A percentile compares a stretch with the other conserved stretches of the same genome.
Conservation (phyloP, 1,284 basidiomycete genomes). For the Cryptococcus wingfieldii region DNA sequence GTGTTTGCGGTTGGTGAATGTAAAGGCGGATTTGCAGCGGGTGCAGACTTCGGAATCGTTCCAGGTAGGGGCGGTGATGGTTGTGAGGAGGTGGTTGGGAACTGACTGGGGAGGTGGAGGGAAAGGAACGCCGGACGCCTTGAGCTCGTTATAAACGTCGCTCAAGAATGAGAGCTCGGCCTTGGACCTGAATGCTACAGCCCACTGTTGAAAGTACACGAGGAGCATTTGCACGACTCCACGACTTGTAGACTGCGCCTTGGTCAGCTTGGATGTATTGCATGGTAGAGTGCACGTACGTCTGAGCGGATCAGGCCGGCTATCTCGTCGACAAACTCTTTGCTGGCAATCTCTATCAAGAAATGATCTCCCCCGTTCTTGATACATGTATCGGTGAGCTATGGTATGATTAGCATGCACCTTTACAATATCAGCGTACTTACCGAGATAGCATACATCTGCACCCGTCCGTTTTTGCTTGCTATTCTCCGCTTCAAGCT, state of each 20-base stretch:
- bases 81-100: slow-evolving; percentile 41
- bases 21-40: slow-evolving; percentile 85
- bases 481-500: slow-evolving; percentile 80
- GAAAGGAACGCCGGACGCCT: slow-evolving; percentile 60
- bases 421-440: slow-evolving; percentile 38
- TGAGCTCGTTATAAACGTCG: slow-evolving; percentile 73
- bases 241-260: slow-evolving; percentile 58
- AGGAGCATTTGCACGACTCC: slow-evolving; percentile 82
- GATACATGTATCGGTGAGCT: slow-evolving; percentile 89
- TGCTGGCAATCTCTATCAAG: slow-evolving; percentile 72
- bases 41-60: slow-evolving; percentile 93
- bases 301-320: slow-evolving; percentile 49
- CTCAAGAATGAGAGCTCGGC: slow-evolving; percentile 68
- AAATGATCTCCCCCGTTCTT: slow-evolving; percentile 98
- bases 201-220: slow-evolving; percentile 85
- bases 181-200: slow-evolving; percentile 80
- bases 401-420: background rate
- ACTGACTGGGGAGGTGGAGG: slow-evolving; percentile 42
- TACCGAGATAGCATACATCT: slow-evolving; percentile 78
- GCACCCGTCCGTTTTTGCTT: slow-evolving; percentile 95
- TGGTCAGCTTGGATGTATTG: background rate
- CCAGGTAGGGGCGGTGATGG: slow-evolving; percentile 75
- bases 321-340: slow-evolving; percentile 86
- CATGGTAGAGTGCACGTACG: slow-evolving; percentile 18
- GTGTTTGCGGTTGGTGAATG: slow-evolving; percentile 95